A percentile compares a stretch with the other conserved stretches of the same genome.
phyloP scores from a whole-genome alignment of 768 basidiomycete genomes.

The Mycena epipterygia region DNA sequence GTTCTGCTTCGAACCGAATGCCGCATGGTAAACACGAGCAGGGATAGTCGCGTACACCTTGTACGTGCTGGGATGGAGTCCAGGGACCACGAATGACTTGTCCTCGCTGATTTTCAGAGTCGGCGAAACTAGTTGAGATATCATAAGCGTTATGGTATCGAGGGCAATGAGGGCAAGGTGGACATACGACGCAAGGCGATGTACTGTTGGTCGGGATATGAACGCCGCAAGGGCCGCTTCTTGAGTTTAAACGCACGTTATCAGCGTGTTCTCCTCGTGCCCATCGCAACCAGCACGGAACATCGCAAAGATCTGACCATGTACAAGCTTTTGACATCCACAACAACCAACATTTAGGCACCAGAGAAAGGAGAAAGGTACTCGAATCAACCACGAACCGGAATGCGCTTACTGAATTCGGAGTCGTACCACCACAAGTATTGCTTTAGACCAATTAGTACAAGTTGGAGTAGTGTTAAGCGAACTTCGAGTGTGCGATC shows the following conservation, averaged over 20 bases:
- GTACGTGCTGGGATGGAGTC: constrained; percentile 56
- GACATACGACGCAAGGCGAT: constrained; percentile 29
- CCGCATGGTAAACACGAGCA: constrained; percentile 73
- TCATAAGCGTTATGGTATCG: constrained; percentile 28
- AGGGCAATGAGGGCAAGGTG: constrained; percentile 27
- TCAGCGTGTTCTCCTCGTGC: constrained; percentile 35
- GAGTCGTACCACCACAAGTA: constrained; percentile 18
- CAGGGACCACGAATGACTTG: constrained; percentile 38
- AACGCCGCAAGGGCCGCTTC: constrained; percentile 36
- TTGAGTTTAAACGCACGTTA: constrained; percentile 34
- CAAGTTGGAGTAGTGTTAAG: not conserved
- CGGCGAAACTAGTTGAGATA: constrained; percentile 32
- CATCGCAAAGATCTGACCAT: not conserved
- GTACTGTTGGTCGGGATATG: constrained; percentile 25
- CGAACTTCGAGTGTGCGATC: not conserved
- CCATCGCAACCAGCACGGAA: not conserved
- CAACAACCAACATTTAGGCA: not conserved
- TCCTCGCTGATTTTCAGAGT: constrained; percentile 6
- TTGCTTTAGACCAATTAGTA: not conserved
- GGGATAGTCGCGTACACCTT: constrained; percentile 66
- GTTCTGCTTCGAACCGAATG: constrained; percentile 53
- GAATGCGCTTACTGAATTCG: not conserved
- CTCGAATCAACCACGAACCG: not conserved
- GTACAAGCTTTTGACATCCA: not conserved
- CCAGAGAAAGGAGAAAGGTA: not conserved